Conservation (phyloP, 2,329 filamentous ascomycete species). For the Cadophora gregata region DNA sequence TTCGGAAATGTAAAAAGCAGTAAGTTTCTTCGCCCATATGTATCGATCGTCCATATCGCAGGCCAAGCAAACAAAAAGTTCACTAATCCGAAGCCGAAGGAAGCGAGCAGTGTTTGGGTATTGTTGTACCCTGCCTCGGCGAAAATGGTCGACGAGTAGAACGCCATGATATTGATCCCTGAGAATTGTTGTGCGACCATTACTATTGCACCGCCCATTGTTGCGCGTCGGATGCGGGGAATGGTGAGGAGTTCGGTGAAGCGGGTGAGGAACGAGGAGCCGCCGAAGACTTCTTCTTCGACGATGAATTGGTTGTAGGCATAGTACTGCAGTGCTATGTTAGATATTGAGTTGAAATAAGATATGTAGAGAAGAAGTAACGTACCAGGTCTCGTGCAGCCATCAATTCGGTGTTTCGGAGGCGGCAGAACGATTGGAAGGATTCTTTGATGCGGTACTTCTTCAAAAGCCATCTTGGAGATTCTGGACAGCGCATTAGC, state of each 20-base stretch:
- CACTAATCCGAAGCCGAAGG: constrained; percentile 68
- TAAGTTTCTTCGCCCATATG: constrained; percentile 67
- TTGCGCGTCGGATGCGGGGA: constrained; percentile 73
- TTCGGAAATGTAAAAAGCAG: constrained; percentile 66
- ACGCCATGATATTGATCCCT: constrained; percentile 70
- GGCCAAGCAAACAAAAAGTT: constrained; percentile 68
- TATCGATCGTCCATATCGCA: constrained; percentile 67
- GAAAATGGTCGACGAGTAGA: constrained; percentile 73
- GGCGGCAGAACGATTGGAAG: constrained; percentile 23
- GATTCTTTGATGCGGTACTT: constrained; percentile 29
- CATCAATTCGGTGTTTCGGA: constrained; percentile 26
- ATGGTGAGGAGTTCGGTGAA: constrained; percentile 73
- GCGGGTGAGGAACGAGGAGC: constrained; percentile 61
- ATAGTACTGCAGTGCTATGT: constrained; percentile 52
- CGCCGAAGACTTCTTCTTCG: constrained; percentile 48
- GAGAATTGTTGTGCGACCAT: constrained; percentile 53
- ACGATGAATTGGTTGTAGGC: constrained; percentile 59
- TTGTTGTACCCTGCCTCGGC: constrained; percentile 60
- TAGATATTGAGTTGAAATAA: background rate
- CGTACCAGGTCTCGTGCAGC: constrained; percentile 27
- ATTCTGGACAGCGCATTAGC: constrained; percentile 49
- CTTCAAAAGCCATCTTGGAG: constrained; percentile 68
- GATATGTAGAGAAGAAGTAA: background rate
- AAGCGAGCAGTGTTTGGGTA: constrained; percentile 64
- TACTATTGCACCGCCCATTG: constrained; percentile 76